Evolutionary conservation across 208 protist species (phyloP).

Genomic region (Trypanosoma melophagium): DNA sequence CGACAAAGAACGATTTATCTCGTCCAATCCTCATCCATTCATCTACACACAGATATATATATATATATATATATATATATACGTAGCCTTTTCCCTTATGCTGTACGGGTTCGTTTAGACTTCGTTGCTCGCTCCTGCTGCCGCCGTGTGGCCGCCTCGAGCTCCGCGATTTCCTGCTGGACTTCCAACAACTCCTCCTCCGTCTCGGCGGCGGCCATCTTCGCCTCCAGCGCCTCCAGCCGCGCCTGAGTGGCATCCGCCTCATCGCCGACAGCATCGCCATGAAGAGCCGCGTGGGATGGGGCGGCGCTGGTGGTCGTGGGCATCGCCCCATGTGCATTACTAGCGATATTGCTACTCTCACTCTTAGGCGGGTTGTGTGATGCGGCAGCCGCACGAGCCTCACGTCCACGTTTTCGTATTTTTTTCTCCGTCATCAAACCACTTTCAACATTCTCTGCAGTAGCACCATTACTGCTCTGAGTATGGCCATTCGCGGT

Average conservation of each 20-base stretch:
- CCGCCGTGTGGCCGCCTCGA: slow-evolving; percentile 35
- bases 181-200: slow-evolving; percentile 70
- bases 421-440: slow-evolving; percentile 34
- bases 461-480: not conserved
- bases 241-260: slow-evolving; percentile 46
- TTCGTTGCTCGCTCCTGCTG: slow-evolving; percentile 22
- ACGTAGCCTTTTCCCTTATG: not conserved
- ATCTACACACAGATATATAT: no score
- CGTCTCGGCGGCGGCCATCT: slow-evolving; percentile 70
- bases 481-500: not conserved
- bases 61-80: no score
- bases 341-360: slow-evolving; percentile 1
- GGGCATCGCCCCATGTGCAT: not conserved
- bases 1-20: no score
- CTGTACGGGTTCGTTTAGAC: slow-evolving; percentile 11
- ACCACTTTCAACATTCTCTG: not conserved
- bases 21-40: no score
- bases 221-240: slow-evolving; percentile 64
- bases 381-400: slow-evolving; percentile 38
- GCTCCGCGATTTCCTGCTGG: slow-evolving; percentile 76
- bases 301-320: not conserved
- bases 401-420: slow-evolving; percentile 77
- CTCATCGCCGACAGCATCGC: slow-evolving; percentile 17
- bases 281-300: not conserved
- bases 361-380: no score